Evolutionary conservation across 2,329 filamentous ascomycete species (phyloP).

Genomic region (Calonectria hongkongensis): DNA sequence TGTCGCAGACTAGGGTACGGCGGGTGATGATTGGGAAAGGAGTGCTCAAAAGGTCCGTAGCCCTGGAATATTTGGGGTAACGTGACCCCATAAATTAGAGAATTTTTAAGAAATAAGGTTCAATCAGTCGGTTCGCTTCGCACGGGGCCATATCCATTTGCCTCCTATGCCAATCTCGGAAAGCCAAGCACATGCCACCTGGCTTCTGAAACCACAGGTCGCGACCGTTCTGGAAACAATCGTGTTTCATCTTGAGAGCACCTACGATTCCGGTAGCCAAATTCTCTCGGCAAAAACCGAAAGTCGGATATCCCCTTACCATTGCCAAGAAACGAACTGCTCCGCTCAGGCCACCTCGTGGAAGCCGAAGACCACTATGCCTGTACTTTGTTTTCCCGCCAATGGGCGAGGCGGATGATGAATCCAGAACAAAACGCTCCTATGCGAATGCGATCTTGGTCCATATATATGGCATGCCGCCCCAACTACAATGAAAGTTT

Average conservation of each 20-base stretch:
- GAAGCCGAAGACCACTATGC: background rate
- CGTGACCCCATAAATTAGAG: background rate
- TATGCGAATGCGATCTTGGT: background rate
- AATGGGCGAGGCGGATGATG: background rate
- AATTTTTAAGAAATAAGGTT: too few species aligned
- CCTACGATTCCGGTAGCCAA: background rate
- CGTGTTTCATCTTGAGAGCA: background rate
- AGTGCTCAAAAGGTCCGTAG: background rate
- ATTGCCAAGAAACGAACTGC: background rate
- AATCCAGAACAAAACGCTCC: background rate
- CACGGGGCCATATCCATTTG: too few species aligned
- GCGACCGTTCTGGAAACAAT: background rate
- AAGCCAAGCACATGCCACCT: too few species aligned
- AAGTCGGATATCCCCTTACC: background rate
- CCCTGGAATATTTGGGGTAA: background rate
- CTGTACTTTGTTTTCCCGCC: background rate
- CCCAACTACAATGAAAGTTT: background rate
- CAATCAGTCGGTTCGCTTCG: too few species aligned
- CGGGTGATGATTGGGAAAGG: background rate
- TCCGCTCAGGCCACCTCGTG: background rate
- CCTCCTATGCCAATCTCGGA: too few species aligned
- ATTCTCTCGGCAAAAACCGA: background rate
- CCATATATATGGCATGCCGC: background rate
- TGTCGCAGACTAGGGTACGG: background rate
- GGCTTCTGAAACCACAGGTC: too few species aligned